Conservation (phyloP, 306 rosid genomes). For the Quercus glauca region DNA sequence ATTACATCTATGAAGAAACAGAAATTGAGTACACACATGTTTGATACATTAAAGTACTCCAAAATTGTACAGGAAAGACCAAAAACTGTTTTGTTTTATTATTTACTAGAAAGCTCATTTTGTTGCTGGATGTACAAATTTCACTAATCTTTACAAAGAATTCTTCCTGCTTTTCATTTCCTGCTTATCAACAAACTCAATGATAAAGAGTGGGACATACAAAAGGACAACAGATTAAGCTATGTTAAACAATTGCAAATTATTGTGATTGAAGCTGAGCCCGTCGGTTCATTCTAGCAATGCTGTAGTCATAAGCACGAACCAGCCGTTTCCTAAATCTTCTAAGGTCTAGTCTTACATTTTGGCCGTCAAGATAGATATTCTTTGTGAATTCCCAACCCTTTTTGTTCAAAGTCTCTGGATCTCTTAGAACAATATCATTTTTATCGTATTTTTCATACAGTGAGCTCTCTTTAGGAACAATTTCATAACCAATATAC, state of each 20-base stretch:
- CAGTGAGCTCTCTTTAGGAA: slow-evolving; percentile 68
- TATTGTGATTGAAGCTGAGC: slow-evolving; percentile 27
- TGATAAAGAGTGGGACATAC: neutral
- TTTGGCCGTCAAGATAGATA: slow-evolving; percentile 86
- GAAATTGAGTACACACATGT: neutral
- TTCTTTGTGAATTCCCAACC: slow-evolving; percentile 94
- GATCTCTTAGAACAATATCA: slow-evolving; percentile 68
- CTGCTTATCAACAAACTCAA: neutral
- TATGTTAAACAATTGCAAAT: slow-evolving; percentile 3
- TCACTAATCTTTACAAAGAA: neutral
- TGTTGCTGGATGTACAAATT: neutral
- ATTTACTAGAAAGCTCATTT: neutral
- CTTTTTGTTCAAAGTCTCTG: slow-evolving; percentile 52
- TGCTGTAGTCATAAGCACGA: slow-evolving; percentile 49
- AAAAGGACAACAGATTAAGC: neutral
- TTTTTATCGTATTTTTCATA: slow-evolving; percentile 40
- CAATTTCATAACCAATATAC: slow-evolving; percentile 76
- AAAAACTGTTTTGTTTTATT: neutral
- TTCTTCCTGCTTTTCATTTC: neutral
- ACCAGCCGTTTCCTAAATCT: slow-evolving; percentile 70
- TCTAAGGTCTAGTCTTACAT: slow-evolving; percentile 53
- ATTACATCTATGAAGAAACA: neutral
- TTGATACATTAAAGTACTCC: neutral
- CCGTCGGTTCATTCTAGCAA: slow-evolving; percentile 28
- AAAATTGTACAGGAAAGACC: neutral